Percentiles rank a stretch among this genome's conserved stretches.
These are phyloP conservation scores for Fusarium hainanense DNA, from an alignment of 2,329 filamentous ascomycete species.

Conservation along the genomic window DNA sequence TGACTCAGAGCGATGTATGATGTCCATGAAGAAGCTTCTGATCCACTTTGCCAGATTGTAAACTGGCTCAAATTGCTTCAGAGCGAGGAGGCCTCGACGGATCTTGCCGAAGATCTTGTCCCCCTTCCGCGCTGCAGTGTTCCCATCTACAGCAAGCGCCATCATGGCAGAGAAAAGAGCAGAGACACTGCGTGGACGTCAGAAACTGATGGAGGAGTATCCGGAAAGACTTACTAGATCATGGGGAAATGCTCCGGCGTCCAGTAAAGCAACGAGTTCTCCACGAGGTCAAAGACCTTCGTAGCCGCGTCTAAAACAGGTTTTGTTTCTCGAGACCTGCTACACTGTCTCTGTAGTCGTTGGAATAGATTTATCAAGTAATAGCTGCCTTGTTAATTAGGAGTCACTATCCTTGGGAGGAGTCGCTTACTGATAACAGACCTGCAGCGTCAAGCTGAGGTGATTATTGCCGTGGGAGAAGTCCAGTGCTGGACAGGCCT, in stretches of 20 bases:
- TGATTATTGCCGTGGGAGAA: neutral
- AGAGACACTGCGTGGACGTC: neutral
- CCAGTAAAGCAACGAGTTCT: neutral
- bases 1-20: neutral
- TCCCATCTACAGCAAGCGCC: neutral
- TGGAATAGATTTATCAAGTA: neutral
- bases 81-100: neutral
- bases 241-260: neutral
- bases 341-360: neutral
- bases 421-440: slow-evolving; percentile 4
- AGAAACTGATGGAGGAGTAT: too few species aligned
- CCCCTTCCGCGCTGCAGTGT: too few species aligned
- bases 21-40: slow-evolving; percentile 28
- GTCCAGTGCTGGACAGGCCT: accelerated
- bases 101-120: neutral
- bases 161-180: neutral
- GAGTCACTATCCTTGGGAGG: too few species aligned
- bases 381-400: neutral
- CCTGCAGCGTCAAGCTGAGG: neutral
- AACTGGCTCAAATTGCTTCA: slow-evolving; percentile 8
- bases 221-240: neutral
- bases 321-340: neutral
- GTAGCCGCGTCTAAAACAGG: accelerated
- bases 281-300: accelerated
- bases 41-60: slow-evolving; percentile 23